phyloP scores from a whole-genome alignment of 2,329 filamentous ascomycete genomes.

The Colletotrichum salicis region DNA sequence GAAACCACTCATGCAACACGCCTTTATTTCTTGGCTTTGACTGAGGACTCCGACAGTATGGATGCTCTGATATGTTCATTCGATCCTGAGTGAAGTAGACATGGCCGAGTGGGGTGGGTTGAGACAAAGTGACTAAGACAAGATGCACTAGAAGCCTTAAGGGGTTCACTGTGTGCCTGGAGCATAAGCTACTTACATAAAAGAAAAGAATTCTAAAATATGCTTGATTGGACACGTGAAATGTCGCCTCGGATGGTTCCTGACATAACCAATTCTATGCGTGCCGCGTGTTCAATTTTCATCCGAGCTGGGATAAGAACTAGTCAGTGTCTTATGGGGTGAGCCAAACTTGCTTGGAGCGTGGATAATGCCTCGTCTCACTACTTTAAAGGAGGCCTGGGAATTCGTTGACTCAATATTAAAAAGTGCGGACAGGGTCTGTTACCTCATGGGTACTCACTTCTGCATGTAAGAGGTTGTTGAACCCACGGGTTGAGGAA shows the following conservation, averaged over 20 bases:
- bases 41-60: no score
- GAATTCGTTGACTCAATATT: not conserved
- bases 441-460: no score
- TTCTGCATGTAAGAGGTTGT: no score
- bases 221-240: not conserved
- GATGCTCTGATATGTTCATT: no score
- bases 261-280: not conserved
- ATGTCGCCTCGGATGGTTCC: not conserved
- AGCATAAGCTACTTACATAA: not conserved
- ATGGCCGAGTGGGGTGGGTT: no score
- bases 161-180: no score
- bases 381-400: not conserved
- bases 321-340: not conserved
- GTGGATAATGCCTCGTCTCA: not conserved
- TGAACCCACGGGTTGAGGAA: not conserved
- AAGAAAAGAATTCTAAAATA: not conserved
- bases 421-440: no score
- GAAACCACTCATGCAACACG: not conserved
- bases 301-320: not conserved
- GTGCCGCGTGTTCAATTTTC: not conserved
- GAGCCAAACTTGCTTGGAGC: not conserved
- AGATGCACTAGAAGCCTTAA: no score
- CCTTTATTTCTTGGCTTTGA: not conserved
- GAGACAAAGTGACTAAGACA: no score
- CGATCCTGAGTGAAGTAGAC: no score